Evolutionary conservation across 169 alveolate species (phyloP), one percentile per base, ranked within the genome.

Genomic region (Plasmodium blacklocki): DNA sequence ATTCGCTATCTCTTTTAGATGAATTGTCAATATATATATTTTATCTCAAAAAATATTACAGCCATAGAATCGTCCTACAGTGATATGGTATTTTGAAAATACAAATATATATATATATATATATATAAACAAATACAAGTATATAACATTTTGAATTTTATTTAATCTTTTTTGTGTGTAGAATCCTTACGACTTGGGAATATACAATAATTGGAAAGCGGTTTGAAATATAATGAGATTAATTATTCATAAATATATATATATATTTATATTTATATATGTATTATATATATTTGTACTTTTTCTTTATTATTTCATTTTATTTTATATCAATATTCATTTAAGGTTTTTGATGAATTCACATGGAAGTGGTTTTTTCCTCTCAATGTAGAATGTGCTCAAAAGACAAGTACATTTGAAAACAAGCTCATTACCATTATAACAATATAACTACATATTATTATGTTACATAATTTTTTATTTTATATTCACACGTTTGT

Each of bases 281-380:
- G 3, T 32, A 32, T 32, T 60, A 54, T 43, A 4, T 43, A 54
- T 60, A 2, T 23, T 62, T 73, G 3, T 29, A 29, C 39, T 39
- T 9, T 39, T 39, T 39, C 47, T 39, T 39, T 5, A 32, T 32
- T 32, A 39, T 39, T 32, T 32, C 45, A 32, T 32, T 39, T 39
- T 39, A 39, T 39, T 39, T 39, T 6, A 39, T 39, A 1, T 39
- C 8, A 5, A 66, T 52, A 19, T 58, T 21, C n/a, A 29, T 26
- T 11, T 32, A 56, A 76, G 89, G 89, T 76, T 12, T 76, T 76
- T 76, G 89, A 75, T 7, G 75, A 47, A 64, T 76, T 76, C 68
- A 63, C 64, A 59, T 76, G 89, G 89, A 63, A 76, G 47, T 76
- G 89, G 89, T 76, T 76, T 70, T 59, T 76, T 58, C 89, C 89